A percentile compares a stretch with the other conserved stretches of the same genome.
These are phyloP conservation scores for Spiromastix sp. DNA, from an alignment of 2,329 filamentous ascomycete species.

Conservation along the genomic window DNA sequence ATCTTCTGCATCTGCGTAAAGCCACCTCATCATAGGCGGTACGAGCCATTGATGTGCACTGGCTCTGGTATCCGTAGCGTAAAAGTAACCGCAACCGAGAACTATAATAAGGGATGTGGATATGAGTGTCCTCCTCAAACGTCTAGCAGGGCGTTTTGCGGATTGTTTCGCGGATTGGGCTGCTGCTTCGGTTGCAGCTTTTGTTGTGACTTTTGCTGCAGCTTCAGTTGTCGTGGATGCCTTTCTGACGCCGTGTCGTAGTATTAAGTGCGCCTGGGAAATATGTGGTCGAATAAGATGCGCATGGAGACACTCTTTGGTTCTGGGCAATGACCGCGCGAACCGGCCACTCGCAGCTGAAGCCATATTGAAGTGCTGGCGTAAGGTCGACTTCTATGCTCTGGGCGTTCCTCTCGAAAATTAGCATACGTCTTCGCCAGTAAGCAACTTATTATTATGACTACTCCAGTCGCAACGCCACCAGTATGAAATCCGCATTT, in stretches of 20 bases:
- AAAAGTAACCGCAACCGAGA: slow-evolving; percentile 48
- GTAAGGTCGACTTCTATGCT: too few species aligned
- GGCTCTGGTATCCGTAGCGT: slow-evolving; percentile 64
- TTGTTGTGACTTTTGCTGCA: not conserved
- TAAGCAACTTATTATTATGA: too few species aligned
- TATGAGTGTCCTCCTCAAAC: slow-evolving; percentile 12
- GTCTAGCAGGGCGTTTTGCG: slow-evolving; percentile 1
- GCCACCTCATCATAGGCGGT: slow-evolving; percentile 34
- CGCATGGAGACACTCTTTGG: not conserved
- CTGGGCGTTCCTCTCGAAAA: too few species aligned
- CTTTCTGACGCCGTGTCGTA: slow-evolving; percentile 4
- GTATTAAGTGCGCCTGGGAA: not conserved
- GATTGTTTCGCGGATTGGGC: not conserved
- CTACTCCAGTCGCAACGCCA: too few species aligned
- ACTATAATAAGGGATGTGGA: slow-evolving; percentile 45
- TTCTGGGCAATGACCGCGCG: slow-evolving; percentile 1
- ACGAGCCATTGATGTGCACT: slow-evolving; percentile 58
- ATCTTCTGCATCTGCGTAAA: slow-evolving; percentile 54
- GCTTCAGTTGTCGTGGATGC: slow-evolving; percentile 1
- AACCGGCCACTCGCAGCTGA: slow-evolving; percentile 8
- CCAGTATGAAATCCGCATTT: too few species aligned
- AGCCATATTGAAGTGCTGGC: slow-evolving; percentile 1
- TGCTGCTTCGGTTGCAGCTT: not conserved
- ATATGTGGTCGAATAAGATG: not conserved
- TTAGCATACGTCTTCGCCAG: too few species aligned